phyloP scores from a whole-genome alignment of 2,329 filamentous ascomycete genomes.

The Nothopassalora personata region DNA sequence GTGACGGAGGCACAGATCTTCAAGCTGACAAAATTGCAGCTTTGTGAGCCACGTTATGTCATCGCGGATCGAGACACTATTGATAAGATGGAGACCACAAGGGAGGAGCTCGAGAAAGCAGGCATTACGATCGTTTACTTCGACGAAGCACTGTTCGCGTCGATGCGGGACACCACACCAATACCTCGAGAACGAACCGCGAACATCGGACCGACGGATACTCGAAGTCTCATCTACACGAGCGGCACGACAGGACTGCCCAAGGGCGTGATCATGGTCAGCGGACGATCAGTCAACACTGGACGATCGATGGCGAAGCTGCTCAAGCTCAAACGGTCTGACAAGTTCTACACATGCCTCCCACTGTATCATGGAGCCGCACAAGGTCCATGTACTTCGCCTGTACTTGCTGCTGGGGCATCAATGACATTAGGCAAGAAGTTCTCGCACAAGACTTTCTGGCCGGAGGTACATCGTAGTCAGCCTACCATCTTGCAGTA shows the following conservation, averaged over 20 bases:
- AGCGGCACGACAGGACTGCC: slow-evolving; percentile 62
- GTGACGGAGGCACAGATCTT: background rate
- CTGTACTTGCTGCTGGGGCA: slow-evolving; percentile 50
- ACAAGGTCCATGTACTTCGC: slow-evolving; percentile 61
- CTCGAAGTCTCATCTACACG: slow-evolving; percentile 73
- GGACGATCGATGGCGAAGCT: slow-evolving; percentile 59
- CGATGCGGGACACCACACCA: slow-evolving; percentile 19
- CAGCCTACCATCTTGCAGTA: slow-evolving; percentile 74
- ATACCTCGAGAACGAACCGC: slow-evolving; percentile 19
- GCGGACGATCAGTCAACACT: slow-evolving; percentile 22
- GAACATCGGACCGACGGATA: slow-evolving; percentile 37
- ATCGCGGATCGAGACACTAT: slow-evolving; percentile 24
- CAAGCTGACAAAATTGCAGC: slow-evolving; percentile 13
- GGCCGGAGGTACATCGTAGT: slow-evolving; percentile 64
- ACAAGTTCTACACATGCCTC: slow-evolving; percentile 58
- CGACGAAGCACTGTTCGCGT: slow-evolving; percentile 19
- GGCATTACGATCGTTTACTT: slow-evolving; percentile 24
- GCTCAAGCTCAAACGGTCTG: slow-evolving; percentile 54
- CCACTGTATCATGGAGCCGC: slow-evolving; percentile 79
- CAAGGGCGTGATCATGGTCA: slow-evolving; percentile 26
- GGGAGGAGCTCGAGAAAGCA: slow-evolving; percentile 15
- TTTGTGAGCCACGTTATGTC: slow-evolving; percentile 23
- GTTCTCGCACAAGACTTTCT: slow-evolving; percentile 72
- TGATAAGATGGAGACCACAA: slow-evolving; percentile 22
- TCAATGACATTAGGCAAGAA: slow-evolving; percentile 70